Conservation (phyloP, 495 filamentous ascomycete species). For the Beverwykella pulmonaria region DNA sequence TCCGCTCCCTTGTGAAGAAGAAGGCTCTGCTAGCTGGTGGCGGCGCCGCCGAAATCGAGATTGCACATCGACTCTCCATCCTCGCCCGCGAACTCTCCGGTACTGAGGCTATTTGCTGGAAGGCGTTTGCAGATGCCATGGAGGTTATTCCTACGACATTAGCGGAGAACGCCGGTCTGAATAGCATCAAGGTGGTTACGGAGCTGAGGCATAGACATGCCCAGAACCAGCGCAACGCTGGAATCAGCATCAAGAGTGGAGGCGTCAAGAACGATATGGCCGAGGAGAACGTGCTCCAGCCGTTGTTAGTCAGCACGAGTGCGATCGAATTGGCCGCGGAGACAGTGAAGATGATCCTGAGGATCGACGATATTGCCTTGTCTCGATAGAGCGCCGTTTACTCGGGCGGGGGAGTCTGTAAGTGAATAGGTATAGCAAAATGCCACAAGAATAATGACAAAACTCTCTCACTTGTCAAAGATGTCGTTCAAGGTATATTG, state of each 20-base stretch:
- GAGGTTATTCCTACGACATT: slow-evolving; percentile 96
- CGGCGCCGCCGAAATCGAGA: slow-evolving; percentile 93
- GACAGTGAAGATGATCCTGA: slow-evolving; percentile 98
- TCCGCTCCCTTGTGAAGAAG: slow-evolving; percentile 98
- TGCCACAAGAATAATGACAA: slow-evolving; percentile 19
- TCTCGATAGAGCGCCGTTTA: slow-evolving; percentile 52
- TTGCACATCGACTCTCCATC: slow-evolving; percentile 77
- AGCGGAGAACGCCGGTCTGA: slow-evolving; percentile 95
- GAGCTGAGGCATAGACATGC: slow-evolving; percentile 92
- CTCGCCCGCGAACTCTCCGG: slow-evolving; percentile 80
- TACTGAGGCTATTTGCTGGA: slow-evolving; percentile 97
- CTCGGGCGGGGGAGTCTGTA: background rate
- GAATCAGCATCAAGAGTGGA: slow-evolving; percentile 94
- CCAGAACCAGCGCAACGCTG: slow-evolving; percentile 90
- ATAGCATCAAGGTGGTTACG: slow-evolving; percentile 98
- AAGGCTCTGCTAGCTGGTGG: slow-evolving; percentile 94
- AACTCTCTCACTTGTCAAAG: background rate
- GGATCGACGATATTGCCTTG: slow-evolving; percentile 92
- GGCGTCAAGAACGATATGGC: slow-evolving; percentile 93
- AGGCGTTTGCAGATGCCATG: slow-evolving; percentile 96
- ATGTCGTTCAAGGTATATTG: too few species aligned
- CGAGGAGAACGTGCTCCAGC: slow-evolving; percentile 97
- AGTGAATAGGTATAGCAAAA: background rate
- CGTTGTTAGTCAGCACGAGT: slow-evolving; percentile 92
- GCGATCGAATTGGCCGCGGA: slow-evolving; percentile 95